Conservation (phyloP, 2,329 filamentous ascomycete genomes). For the Ascochyta rabiei region DNA sequence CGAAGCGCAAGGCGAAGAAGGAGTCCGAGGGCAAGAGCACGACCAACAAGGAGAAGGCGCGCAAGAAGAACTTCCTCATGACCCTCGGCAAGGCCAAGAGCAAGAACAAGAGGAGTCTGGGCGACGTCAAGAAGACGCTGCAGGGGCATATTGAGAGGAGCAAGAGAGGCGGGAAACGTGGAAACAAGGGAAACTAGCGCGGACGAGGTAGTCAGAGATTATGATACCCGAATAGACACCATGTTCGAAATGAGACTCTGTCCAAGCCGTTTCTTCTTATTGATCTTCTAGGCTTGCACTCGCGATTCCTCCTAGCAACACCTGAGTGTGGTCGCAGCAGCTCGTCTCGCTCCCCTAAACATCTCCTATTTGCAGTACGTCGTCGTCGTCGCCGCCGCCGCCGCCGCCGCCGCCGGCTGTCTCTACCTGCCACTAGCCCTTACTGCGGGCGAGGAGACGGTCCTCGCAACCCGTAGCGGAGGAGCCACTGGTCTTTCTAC, state of each 20-base stretch:
- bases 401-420: neutral
- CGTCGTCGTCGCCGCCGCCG: neutral
- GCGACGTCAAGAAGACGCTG: constrained; percentile 80
- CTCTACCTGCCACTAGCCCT: neutral
- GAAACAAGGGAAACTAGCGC: constrained; percentile 60
- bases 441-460: neutral
- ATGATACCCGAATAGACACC: constrained; percentile 15
- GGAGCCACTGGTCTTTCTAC: neutral
- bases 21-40: constrained; percentile 89
- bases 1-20: constrained; percentile 86
- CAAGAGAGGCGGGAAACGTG: constrained; percentile 82
- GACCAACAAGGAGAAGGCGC: constrained; percentile 94
- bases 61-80: constrained; percentile 99
- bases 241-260: neutral
- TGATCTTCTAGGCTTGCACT: no score
- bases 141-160: constrained; percentile 81
- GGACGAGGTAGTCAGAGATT: neutral
- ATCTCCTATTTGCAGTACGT: no score
- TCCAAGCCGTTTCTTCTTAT: no score
- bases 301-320: no score
- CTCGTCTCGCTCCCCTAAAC: no score
- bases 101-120: constrained; percentile 93
- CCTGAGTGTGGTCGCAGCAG: no score
- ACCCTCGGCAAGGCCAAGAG: constrained; percentile 93
- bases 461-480: neutral